A percentile compares a stretch with the other conserved stretches of the same genome.
Evolutionary conservation across 2,329 filamentous ascomycete genomes (phyloP).

Genomic region (Arthrobotrys conoides): DNA sequence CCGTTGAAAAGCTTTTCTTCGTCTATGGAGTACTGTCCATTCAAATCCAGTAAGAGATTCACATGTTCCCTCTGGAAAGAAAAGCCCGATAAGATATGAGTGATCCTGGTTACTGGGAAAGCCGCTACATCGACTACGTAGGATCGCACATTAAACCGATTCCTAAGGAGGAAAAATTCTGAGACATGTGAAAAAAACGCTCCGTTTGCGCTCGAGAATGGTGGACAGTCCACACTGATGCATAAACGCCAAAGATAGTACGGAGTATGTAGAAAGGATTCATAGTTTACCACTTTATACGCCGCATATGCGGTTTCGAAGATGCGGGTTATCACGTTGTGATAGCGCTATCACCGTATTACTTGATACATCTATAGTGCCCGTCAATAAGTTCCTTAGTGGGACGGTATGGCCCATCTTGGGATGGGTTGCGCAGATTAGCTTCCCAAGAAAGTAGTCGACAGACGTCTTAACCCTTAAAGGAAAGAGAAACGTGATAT

Average conservation of each 20-base stretch:
- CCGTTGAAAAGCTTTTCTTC: slow-evolving; percentile 9
- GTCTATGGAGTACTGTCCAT: not conserved
- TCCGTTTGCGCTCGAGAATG: slow-evolving; percentile 19
- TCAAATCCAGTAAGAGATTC: slow-evolving; percentile 40
- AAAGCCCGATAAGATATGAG: slow-evolving; percentile 5
- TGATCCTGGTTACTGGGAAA: slow-evolving; percentile 14
- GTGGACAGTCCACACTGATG: not conserved
- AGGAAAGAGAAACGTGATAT: slow-evolving; percentile 29
- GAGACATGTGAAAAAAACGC: slow-evolving; percentile 3
- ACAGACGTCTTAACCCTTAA: not conserved
- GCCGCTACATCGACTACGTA: not conserved
- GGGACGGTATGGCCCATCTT: slow-evolving; percentile 14
- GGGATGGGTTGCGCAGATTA: not conserved
- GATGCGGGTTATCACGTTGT: slow-evolving; percentile 11
- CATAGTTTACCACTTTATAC: not conserved
- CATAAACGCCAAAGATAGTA: slow-evolving; percentile 16
- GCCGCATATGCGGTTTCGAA: slow-evolving; percentile 11
- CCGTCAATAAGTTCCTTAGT: slow-evolving; percentile 4
- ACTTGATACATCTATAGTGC: not conserved
- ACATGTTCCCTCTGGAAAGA: not conserved
- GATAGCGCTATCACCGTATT: slow-evolving; percentile 10
- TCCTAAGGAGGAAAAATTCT: not conserved
- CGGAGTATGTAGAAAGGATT: no score
- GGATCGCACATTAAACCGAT: not conserved
- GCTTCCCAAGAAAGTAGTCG: not conserved